phyloP scores from a whole-genome alignment of 2,329 filamentous ascomycete genomes.

The Fusarium armeniacum region DNA sequence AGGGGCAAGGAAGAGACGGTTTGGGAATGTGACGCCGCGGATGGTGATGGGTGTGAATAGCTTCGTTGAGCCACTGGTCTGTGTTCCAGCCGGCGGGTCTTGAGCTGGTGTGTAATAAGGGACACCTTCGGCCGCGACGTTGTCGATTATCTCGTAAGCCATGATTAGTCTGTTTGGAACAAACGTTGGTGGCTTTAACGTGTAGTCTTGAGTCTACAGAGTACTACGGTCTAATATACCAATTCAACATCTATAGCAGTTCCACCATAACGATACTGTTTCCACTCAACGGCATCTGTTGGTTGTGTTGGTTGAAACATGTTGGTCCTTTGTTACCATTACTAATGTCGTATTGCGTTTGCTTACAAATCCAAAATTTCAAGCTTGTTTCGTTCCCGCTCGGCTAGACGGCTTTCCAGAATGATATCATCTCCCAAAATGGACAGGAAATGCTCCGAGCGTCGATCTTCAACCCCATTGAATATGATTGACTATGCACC shows the following conservation, averaged over 20 bases:
- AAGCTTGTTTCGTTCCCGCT: neutral
- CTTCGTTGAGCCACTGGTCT: conserved; percentile 53
- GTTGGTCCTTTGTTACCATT: neutral
- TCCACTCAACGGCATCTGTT: neutral
- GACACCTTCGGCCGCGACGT: conserved; percentile 50
- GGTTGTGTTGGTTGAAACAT: neutral
- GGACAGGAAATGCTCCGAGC: neutral
- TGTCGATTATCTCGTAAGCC: conserved; percentile 28
- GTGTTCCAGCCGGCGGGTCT: conserved; percentile 59
- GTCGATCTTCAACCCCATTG: neutral
- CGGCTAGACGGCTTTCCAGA: neutral
- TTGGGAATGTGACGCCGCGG: conserved; percentile 59
- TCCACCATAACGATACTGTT: neutral
- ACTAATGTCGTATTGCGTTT: neutral
- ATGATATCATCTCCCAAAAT: neutral
- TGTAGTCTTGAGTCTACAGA: neutral
- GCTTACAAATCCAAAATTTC: neutral
- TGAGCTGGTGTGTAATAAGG: conserved; percentile 65
- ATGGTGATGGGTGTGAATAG: conserved; percentile 63
- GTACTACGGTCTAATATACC: neutral
- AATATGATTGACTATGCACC: neutral
- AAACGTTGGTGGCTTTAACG: too few relatives aligned
- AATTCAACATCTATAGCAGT: neutral
- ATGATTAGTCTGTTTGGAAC: neutral
- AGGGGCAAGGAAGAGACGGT: conserved; percentile 61